Evolutionary conservation across 371 early-diverging fungal genomes (phyloP).

Genomic region (Funneliformis caledonium): DNA sequence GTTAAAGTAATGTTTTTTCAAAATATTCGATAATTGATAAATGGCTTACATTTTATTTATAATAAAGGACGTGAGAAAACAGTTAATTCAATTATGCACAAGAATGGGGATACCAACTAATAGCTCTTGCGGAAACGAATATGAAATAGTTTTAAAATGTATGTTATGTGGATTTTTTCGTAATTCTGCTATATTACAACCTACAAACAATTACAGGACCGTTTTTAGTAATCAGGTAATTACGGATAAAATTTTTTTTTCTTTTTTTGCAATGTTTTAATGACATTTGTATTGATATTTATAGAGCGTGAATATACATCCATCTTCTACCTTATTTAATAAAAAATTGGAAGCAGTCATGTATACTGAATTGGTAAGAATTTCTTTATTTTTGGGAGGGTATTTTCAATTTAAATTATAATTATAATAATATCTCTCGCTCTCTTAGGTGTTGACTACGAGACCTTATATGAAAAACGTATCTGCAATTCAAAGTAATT

Average conservation of each 20-base stretch:
- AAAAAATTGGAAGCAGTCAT: conserved; percentile 80
- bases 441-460: conserved; percentile 75
- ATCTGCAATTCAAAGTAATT: conserved; percentile 79
- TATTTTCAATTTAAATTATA: not conserved
- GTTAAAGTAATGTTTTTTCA: not conserved
- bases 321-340: conserved; percentile 82
- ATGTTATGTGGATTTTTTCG: conserved; percentile 90
- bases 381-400: not conserved
- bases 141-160: conserved; percentile 79
- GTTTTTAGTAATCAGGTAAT: conserved; percentile 66
- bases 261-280: not conserved
- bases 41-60: not conserved
- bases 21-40: too few relatives aligned
- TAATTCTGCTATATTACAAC: conserved; percentile 87
- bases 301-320: conserved; percentile 86
- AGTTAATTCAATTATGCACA: conserved; percentile 77
- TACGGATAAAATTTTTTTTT: not conserved
- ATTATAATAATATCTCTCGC: not conserved
- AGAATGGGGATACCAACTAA: conserved; percentile 68
- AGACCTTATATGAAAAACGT: conserved; percentile 87
- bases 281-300: not conserved
- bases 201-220: conserved; percentile 89
- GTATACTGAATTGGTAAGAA: conserved; percentile 87
- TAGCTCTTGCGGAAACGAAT: conserved; percentile 69
- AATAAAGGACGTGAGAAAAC: conserved; percentile 80